These are phyloP conservation scores for Zangia roseola DNA, from an alignment of 768 basidiomycete species.

Conservation along the genomic window DNA sequence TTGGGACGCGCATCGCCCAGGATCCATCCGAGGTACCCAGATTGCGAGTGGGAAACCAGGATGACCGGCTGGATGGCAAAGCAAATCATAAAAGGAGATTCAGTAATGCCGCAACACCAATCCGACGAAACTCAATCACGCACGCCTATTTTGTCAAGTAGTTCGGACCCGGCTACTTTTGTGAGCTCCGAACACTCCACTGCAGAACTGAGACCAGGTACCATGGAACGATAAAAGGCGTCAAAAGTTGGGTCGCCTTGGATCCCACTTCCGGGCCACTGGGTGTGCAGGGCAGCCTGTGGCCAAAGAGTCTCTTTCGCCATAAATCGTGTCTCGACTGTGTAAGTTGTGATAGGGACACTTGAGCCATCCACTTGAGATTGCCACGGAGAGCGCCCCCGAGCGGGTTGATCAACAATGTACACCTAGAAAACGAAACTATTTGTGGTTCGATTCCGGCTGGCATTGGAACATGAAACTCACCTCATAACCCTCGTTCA, in stretches of 20 bases:
- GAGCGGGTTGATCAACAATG: slow-evolving; percentile 45
- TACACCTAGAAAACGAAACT: slow-evolving; percentile 33
- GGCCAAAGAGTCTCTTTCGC: slow-evolving; percentile 44
- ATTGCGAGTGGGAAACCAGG: slow-evolving; percentile 52
- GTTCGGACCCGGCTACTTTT: slow-evolving; percentile 38
- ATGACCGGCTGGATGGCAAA: slow-evolving; percentile 40
- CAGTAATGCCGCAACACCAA: neutral
- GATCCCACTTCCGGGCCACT: slow-evolving; percentile 54
- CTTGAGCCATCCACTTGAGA: slow-evolving; percentile 37
- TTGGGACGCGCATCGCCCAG: slow-evolving; percentile 46
- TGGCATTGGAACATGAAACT: neutral
- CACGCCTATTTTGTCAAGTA: slow-evolving; percentile 50
- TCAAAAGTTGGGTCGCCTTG: slow-evolving; percentile 46
- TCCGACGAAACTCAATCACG: slow-evolving; percentile 13
- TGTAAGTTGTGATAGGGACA: slow-evolving; percentile 27
- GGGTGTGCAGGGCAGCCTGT: slow-evolving; percentile 44
- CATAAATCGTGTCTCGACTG: slow-evolving; percentile 43
- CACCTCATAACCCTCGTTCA: slow-evolving; percentile 51
- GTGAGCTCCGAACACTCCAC: slow-evolving; percentile 39
- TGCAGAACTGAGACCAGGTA: slow-evolving; percentile 39
- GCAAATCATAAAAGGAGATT: slow-evolving; percentile 1
- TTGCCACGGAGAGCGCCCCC: slow-evolving; percentile 47
- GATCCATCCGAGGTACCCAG: slow-evolving; percentile 49
- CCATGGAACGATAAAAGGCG: slow-evolving; percentile 42
- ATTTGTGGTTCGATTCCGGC: neutral